A percentile compares a stretch with the other conserved stretches of the same genome.
These are phyloP conservation scores for Melampsora americana DNA, from an alignment of 1,284 basidiomycete genomes.

Conservation along the genomic window DNA sequence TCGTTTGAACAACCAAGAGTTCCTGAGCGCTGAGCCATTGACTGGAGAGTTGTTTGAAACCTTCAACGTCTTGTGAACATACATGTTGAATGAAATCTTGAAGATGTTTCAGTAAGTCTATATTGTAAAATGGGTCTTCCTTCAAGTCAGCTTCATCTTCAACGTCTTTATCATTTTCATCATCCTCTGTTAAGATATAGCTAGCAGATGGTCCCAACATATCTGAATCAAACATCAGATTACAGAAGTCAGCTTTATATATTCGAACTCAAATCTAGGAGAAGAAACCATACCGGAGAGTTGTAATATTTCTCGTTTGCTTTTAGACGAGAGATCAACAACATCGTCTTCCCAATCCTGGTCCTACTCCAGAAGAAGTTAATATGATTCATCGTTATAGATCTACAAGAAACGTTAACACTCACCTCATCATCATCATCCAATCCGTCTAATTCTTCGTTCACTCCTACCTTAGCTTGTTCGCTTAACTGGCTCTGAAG, in stretches of 20 bases:
- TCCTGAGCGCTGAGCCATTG: conserved; percentile 6
- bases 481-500: neutral
- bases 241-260: neutral
- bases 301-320: neutral
- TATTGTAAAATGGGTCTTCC: conserved; percentile 5
- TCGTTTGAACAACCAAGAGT: neutral
- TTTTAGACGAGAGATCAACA: neutral
- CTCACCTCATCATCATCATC: conserved; percentile 5
- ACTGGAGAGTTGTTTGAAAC: neutral
- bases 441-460: neutral
- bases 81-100: conserved; percentile 7
- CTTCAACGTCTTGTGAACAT: neutral
- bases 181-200: neutral
- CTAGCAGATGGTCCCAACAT: conserved; percentile 10
- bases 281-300: neutral
- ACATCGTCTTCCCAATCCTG: conserved; percentile 15
- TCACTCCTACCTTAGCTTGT: neutral
- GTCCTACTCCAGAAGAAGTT: neutral
- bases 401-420: neutral
- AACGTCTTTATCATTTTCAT: neutral
- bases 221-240: neutral
- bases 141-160: conserved; percentile 11
- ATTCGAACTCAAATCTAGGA: neutral
- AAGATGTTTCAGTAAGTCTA: conserved; percentile 11
- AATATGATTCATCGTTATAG: neutral